Evolutionary conservation across 306 rosid species (phyloP).

Genomic region (Coriaria nepalensis): DNA sequence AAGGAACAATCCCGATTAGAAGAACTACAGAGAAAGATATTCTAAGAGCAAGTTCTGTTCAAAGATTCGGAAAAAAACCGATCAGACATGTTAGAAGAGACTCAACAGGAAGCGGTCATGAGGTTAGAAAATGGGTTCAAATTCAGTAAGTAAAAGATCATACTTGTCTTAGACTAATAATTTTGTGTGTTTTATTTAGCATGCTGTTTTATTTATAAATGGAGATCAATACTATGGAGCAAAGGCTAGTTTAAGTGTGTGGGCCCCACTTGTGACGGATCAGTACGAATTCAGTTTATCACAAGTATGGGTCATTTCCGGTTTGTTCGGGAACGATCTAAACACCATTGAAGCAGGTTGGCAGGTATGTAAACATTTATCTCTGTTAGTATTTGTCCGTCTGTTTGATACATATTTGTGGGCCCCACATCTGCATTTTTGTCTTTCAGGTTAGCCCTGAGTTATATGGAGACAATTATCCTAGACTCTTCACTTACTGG

Average conservation of each 20-base stretch:
- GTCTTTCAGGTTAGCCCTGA: slow-evolving; percentile 83
- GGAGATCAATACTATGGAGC: slow-evolving; percentile 98
- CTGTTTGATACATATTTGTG: too few species aligned
- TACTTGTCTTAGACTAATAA: not conserved
- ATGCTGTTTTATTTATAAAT: slow-evolving; percentile 85
- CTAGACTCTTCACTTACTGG: slow-evolving; percentile 97
- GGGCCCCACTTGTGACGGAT: slow-evolving; percentile 70
- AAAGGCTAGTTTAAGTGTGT: slow-evolving; percentile 80
- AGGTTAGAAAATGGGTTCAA: slow-evolving; percentile 34
- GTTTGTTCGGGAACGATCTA: slow-evolving; percentile 76
- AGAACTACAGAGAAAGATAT: slow-evolving; percentile 63
- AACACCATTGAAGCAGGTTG: slow-evolving; percentile 99
- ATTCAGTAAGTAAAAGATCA: not conserved
- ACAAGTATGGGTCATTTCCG: slow-evolving; percentile 94
- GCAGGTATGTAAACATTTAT: slow-evolving; percentile 50
- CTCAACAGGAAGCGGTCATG: slow-evolving; percentile 76
- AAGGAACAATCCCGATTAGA: slow-evolving; percentile 83
- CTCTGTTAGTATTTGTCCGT: too few species aligned
- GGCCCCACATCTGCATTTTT: not conserved
- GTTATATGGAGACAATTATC: slow-evolving; percentile 86
- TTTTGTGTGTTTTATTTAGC: slow-evolving; percentile 34
- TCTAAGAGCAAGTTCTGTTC: slow-evolving; percentile 61
- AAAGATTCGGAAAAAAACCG: slow-evolving; percentile 71
- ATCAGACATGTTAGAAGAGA: slow-evolving; percentile 55
- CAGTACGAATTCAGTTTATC: slow-evolving; percentile 88